Percentiles rank a stretch among this genome's conserved stretches.
These are phyloP conservation scores for Penicillium sp. DNA, from an alignment of 2,329 filamentous ascomycete species.

Conservation along the genomic window DNA sequence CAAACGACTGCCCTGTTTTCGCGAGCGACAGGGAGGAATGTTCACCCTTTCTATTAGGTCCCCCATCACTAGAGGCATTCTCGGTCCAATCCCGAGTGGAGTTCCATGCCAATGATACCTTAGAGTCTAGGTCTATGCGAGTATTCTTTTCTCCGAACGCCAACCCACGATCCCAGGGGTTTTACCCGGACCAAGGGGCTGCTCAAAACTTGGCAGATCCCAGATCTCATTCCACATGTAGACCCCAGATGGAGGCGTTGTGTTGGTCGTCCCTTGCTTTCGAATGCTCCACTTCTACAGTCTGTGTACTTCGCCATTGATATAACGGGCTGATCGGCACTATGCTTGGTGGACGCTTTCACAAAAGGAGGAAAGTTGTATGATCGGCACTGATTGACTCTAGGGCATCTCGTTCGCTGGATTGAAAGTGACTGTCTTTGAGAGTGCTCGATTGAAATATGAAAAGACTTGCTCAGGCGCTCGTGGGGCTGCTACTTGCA, in stretches of 20 bases:
- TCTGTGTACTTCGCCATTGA: slow-evolving; percentile 2
- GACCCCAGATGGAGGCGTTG: slow-evolving; percentile 14
- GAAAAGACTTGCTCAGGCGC: slow-evolving; percentile 14
- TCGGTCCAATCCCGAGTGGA: not conserved
- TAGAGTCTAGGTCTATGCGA: not conserved
- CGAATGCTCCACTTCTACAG: slow-evolving; percentile 5
- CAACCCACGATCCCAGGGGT: not conserved
- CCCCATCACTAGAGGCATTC: slow-evolving; percentile 15
- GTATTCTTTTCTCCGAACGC: not conserved
- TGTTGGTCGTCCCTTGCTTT: slow-evolving; percentile 19
- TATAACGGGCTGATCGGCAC: slow-evolving; percentile 28
- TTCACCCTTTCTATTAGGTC: slow-evolving; percentile 23
- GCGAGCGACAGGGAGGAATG: slow-evolving; percentile 19
- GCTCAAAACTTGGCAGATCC: not conserved
- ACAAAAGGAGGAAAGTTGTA: slow-evolving; percentile 10
- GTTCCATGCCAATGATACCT: not conserved
- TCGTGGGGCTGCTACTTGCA: slow-evolving; percentile 16
- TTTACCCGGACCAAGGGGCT: slow-evolving; percentile 1
- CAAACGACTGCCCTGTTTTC: slow-evolving; percentile 1
- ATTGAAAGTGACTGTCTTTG: not conserved
- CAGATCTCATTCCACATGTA: slow-evolving; percentile 22
- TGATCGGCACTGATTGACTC: slow-evolving; percentile 13
- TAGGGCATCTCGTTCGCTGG: not conserved
- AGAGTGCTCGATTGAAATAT: slow-evolving; percentile 5
- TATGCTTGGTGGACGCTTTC: not conserved